phyloP scores from a whole-genome alignment of 1,139 yeast genomes.

The Pichia sp. region DNA sequence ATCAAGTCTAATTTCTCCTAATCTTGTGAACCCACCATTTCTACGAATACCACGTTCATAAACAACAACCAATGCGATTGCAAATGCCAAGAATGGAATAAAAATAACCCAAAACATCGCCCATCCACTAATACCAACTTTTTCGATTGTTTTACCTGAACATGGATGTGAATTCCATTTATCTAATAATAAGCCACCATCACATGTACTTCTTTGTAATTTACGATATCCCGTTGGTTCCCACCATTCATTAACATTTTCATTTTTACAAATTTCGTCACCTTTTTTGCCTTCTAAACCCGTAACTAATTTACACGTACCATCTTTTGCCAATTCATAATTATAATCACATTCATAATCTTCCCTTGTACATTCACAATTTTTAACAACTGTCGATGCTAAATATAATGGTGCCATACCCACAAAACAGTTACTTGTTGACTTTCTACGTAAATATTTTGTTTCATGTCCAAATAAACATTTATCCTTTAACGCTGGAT shows the following conservation, averaged over 20 bases:
- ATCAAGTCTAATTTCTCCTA: conserved; percentile 82
- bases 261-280: conserved; percentile 54
- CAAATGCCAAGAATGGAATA: conserved; percentile 53
- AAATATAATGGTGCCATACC: conserved; percentile 68
- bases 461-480: conserved; percentile 91
- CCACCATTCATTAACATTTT: conserved; percentile 57
- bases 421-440: conserved; percentile 65
- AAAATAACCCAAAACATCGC: conserved; percentile 46
- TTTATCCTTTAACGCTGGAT: conserved; percentile 51
- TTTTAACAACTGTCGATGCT: conserved; percentile 51
- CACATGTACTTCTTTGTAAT: conserved; percentile 68
- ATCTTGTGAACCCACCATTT: conserved; percentile 71
- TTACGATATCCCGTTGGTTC: conserved; percentile 78
- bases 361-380: conserved; percentile 78
- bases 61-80: conserved; percentile 60
- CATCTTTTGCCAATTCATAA: conserved; percentile 61
- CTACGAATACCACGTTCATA: conserved; percentile 77
- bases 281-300: conserved; percentile 68
- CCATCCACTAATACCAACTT: conserved; percentile 54
- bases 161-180: conserved; percentile 64
- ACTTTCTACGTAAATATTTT: conserved; percentile 64
- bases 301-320: conserved; percentile 75
- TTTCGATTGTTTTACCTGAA: conserved; percentile 72
- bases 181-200: conserved; percentile 66
- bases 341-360: conserved; percentile 96